Evolutionary conservation across 371 early-diverging fungal species (phyloP).

Genomic region (Apophysomyces variabilis): DNA sequence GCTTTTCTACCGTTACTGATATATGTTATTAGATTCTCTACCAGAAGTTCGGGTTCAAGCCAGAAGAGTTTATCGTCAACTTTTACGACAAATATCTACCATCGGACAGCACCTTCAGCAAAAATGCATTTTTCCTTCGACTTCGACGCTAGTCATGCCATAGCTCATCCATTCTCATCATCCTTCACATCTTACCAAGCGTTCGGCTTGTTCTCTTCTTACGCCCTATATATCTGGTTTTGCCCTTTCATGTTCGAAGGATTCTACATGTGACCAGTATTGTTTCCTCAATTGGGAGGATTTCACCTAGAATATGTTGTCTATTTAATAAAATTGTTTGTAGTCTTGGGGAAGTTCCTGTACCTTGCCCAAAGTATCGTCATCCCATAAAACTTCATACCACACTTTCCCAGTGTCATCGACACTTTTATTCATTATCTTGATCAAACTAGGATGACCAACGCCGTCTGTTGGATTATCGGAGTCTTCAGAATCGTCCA

Average conservation of each 20-base stretch:
- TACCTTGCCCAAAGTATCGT: background rate
- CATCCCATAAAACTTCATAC: background rate
- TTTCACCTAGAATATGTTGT: background rate
- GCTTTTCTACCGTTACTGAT: background rate
- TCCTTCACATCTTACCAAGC: too few relatives aligned
- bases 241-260: background rate
- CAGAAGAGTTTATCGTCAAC: constrained; percentile 87
- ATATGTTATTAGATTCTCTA: constrained; percentile 73
- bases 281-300: background rate
- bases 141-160: constrained; percentile 59
- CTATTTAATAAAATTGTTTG: background rate
- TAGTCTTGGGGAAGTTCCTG: background rate
- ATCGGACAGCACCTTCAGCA: constrained; percentile 72
- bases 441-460: background rate
- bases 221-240: background rate
- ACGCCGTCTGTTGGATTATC: background rate
- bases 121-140: constrained; percentile 90
- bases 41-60: constrained; percentile 95
- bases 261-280: background rate
- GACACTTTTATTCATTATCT: background rate
- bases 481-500: background rate
- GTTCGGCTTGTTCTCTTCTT: background rate
- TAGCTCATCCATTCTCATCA: too few relatives aligned
- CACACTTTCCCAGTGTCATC: constrained; percentile 2
- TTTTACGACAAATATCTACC: constrained; percentile 95